Base-by-base conservation (phyloP, 495 filamentous ascomycete genomes). In the Niebla homalea region DNA sequence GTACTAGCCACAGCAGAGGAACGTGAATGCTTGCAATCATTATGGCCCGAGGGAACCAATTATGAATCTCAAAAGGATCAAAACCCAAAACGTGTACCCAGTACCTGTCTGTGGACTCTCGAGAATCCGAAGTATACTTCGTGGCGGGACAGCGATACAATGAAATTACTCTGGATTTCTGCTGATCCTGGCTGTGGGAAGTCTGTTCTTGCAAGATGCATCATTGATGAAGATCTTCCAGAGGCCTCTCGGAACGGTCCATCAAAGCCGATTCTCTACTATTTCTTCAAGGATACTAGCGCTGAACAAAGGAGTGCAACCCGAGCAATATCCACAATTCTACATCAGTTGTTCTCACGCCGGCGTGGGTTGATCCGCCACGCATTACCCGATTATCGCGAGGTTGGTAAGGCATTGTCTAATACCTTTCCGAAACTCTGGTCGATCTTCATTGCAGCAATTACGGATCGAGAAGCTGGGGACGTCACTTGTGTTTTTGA, bases 171-270 rank as follows among this genome's bases (percentile, higher is more conserved):
- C 11, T 71, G 62, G 69, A 53, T 73, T 15, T 67, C 69, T 6
- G 70, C 64, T 16, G 64, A 70, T 51, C 69, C 68, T 32, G 70
- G 69, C 19, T 73, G 65, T 47, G 67, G 70, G 4, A 75, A 75
- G 48, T 68, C 68, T 47, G 67, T 74, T 75, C 3, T 73, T 5
- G 44, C 64, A 2, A 57, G 57, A 50, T 65, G 55, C 15, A 56
- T 71, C 1, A 56, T 71, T 5, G 64, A 73, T 39, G 26, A 62
- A 39, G 53, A 25, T 16, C 16, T 16, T 37, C 45, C 1, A 25
- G 7, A 7, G 7, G 25, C 25, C 3, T 26, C 7, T 26, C 7
- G 25, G 25, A 68, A 66, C 67, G 65, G 44, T 54, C 66, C 36
- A n/a, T 45, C 51, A 8, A 43, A 46, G 26, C 50, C 53, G 18